phyloP scores from a whole-genome alignment of 2,329 filamentous ascomycete genomes.

The Colletotrichum musicola region DNA sequence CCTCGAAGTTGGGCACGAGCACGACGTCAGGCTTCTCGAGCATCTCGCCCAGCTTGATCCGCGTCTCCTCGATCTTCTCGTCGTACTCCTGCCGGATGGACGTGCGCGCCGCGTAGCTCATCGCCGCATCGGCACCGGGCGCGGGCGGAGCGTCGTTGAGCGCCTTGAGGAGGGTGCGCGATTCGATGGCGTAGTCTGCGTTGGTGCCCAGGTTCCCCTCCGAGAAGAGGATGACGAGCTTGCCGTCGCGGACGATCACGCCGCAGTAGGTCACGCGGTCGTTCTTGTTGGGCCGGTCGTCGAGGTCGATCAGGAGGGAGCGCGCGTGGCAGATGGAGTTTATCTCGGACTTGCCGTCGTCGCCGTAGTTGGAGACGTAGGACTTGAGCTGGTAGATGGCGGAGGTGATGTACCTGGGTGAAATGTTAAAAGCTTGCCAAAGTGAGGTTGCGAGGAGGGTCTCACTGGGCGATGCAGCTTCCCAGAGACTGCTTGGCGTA shows the following conservation, averaged over 20 bases:
- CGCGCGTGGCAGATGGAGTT: slow-evolving; percentile 60
- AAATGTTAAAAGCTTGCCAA: background rate
- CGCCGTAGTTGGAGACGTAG: slow-evolving; percentile 52
- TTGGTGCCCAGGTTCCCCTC: slow-evolving; percentile 59
- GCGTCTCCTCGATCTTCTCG: slow-evolving; percentile 53
- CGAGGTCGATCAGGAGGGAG: slow-evolving; percentile 60
- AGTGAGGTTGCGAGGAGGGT: background rate
- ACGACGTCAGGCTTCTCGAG: slow-evolving; percentile 56
- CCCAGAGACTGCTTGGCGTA: slow-evolving; percentile 59
- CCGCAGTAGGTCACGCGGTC: slow-evolving; percentile 59
- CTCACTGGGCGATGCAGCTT: slow-evolving; percentile 57
- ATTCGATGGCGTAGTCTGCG: slow-evolving; percentile 53
- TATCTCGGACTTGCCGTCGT: slow-evolving; percentile 58
- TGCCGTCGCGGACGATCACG: slow-evolving; percentile 53
- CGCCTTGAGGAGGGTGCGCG: slow-evolving; percentile 55
- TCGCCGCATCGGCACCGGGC: slow-evolving; percentile 41
- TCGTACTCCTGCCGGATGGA: slow-evolving; percentile 60
- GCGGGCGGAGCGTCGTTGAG: slow-evolving; percentile 58
- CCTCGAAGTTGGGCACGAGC: slow-evolving; percentile 62
- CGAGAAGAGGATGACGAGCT: slow-evolving; percentile 63
- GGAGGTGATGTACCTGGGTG: slow-evolving; percentile 60
- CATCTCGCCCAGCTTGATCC: slow-evolving; percentile 51
- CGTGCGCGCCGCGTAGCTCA: slow-evolving; percentile 59
- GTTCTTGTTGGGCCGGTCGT: slow-evolving; percentile 52
- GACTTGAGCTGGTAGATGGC: slow-evolving; percentile 56